These are phyloP conservation scores for Penicillium oxalicum DNA, from an alignment of 2,329 filamentous ascomycete species.

Conservation along the genomic window DNA sequence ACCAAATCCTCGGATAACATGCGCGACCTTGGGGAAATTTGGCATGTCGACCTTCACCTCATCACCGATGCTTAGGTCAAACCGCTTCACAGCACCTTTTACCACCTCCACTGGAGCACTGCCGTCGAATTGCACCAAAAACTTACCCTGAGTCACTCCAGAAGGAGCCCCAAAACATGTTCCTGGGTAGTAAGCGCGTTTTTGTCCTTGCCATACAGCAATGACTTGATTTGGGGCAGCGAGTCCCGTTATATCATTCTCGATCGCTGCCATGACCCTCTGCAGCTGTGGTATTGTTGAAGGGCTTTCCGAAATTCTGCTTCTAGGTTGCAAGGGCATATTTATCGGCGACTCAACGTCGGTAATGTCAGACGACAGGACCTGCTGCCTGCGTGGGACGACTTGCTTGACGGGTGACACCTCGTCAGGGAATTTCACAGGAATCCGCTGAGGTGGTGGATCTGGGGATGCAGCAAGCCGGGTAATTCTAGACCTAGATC, in stretches of 20 bases:
- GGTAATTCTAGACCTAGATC: conserved; percentile 10
- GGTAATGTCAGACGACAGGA: conserved; percentile 13
- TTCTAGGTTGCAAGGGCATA: conserved; percentile 9
- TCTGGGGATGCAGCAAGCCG: conserved; percentile 6
- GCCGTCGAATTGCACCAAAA: conserved; percentile 44
- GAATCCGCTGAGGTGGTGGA: conserved; percentile 3
- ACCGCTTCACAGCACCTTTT: conserved; percentile 36
- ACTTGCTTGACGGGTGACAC: conserved; percentile 2
- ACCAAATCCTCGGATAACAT: conserved; percentile 39
- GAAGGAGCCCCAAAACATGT: conserved; percentile 48
- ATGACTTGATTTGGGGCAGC: conserved; percentile 49
- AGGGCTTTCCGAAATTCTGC: conserved; percentile 7
- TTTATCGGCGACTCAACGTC: conserved; percentile 10
- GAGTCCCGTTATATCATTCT: conserved; percentile 23
- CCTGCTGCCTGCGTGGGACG: conserved; percentile 8
- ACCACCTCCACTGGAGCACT: conserved; percentile 37
- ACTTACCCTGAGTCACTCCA: conserved; percentile 35
- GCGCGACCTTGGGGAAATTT: conserved; percentile 38
- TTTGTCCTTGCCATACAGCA: conserved; percentile 53
- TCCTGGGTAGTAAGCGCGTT: conserved; percentile 54
- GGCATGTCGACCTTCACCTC: conserved; percentile 43
- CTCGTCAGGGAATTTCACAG: conserved; percentile 7
- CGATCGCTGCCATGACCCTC: background rate
- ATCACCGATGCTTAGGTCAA: conserved; percentile 43
- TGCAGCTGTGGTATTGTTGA: conserved; percentile 12